A percentile compares a stretch with the other conserved stretches of the same genome.
phyloP scores from a whole-genome alignment of 2,329 filamentous ascomycete species.

The Aspergillus fijiensis region DNA sequence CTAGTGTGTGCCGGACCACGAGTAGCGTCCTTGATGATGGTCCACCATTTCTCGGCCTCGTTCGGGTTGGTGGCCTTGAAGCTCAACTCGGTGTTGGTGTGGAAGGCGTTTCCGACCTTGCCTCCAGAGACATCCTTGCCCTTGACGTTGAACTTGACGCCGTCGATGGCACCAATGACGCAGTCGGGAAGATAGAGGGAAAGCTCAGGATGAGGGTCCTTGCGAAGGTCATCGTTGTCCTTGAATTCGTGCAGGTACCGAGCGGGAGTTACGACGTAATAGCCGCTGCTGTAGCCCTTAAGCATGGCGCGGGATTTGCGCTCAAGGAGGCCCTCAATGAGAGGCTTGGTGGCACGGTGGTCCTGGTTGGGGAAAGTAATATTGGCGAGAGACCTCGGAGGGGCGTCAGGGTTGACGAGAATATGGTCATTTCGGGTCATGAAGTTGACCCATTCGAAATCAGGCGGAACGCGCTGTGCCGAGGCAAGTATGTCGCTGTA shows the following conservation, averaged over 20 bases:
- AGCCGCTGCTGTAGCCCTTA: conserved; percentile 73
- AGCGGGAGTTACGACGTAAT: conserved; percentile 86
- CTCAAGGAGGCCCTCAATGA: conserved; percentile 86
- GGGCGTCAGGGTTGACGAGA: conserved; percentile 74
- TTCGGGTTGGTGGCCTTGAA: conserved; percentile 84
- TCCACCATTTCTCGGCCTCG: conserved; percentile 84
- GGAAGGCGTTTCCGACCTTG: conserved; percentile 75
- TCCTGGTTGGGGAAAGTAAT: conserved; percentile 87
- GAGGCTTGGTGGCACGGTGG: conserved; percentile 73
- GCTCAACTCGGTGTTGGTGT: conserved; percentile 72
- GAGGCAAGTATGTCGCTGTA: conserved; percentile 80
- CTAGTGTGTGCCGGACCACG: conserved; percentile 13
- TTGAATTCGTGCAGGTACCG: conserved; percentile 96
- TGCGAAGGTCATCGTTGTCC: conserved; percentile 72
- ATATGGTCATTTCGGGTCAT: conserved; percentile 66
- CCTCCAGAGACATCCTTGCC: conserved; percentile 84
- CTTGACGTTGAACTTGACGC: conserved; percentile 89
- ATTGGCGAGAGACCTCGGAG: conserved; percentile 69
- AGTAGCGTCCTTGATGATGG: conserved; percentile 57
- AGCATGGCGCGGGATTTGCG: conserved; percentile 85
- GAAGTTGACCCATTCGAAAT: conserved; percentile 94
- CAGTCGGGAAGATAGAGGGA: conserved; percentile 93
- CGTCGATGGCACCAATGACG: conserved; percentile 67
- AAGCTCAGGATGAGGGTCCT: conserved; percentile 68
- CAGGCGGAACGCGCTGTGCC: conserved; percentile 72